Percentiles rank a stretch among this genome's conserved stretches.
These are phyloP conservation scores for Penicillium sp. DNA, from an alignment of 2,329 filamentous ascomycete genomes.

Conservation along the genomic window DNA sequence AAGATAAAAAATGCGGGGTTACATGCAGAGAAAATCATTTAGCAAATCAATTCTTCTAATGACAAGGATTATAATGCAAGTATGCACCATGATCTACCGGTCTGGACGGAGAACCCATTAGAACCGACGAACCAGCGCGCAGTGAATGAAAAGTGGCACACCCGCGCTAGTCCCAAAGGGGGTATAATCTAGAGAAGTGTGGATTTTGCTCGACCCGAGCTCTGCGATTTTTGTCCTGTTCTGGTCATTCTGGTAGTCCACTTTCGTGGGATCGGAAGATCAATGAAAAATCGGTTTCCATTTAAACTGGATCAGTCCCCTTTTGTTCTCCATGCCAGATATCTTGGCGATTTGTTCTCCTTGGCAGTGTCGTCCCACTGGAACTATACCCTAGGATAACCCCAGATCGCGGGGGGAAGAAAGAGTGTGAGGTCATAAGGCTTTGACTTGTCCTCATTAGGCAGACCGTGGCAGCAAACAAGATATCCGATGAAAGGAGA, in stretches of 20 bases:
- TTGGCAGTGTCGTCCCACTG: too few relatives aligned
- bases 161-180: conserved; percentile 25
- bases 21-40: conserved; percentile 10
- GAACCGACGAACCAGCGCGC: conserved; percentile 20
- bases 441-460: conserved; percentile 1
- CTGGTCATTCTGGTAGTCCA: too few relatives aligned
- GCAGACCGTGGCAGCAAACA: not conserved
- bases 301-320: not conserved
- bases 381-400: not conserved
- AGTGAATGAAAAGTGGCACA: conserved; percentile 2
- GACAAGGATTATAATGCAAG: too few relatives aligned
- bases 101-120: too few relatives aligned
- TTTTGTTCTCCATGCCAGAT: not conserved
- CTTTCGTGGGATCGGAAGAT: too few relatives aligned
- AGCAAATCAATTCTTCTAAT: conserved; percentile 24
- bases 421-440: conserved; percentile 26
- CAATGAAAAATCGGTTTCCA: not conserved
- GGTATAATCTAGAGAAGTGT: conserved; percentile 28
- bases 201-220: conserved; percentile 12
- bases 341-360: not conserved
- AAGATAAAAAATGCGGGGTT: conserved; percentile 12
- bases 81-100: conserved; percentile 6
- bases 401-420: not conserved
- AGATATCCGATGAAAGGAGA: not conserved
- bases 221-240: too few relatives aligned